phyloP scores from a whole-genome alignment of 1,284 basidiomycete genomes.

The Tilletiopsis washingtonensis region DNA sequence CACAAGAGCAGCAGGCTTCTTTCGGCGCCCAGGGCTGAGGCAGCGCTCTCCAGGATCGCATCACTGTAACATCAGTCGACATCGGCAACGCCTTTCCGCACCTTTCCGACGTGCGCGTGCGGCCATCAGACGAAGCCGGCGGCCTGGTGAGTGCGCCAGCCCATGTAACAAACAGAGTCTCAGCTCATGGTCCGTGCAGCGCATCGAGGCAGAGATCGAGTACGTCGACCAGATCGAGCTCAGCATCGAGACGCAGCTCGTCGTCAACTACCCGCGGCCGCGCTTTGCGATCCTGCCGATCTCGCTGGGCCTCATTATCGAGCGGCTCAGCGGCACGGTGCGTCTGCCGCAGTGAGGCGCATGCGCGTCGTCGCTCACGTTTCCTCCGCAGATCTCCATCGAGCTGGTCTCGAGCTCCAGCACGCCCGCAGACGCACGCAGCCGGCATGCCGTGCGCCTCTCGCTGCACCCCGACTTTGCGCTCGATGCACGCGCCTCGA shows the following conservation, averaged over 20 bases:
- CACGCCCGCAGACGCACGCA: slow-evolving; percentile 8
- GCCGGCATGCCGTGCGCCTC: slow-evolving; percentile 50
- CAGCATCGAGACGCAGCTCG: slow-evolving; percentile 54
- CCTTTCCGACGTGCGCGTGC: slow-evolving; percentile 53
- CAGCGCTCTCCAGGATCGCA: slow-evolving; percentile 49
- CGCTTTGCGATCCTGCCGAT: slow-evolving; percentile 56
- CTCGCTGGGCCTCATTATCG: slow-evolving; percentile 53
- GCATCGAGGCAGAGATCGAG: slow-evolving; percentile 56
- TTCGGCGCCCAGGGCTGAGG: neutral
- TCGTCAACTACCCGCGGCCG: slow-evolving; percentile 55
- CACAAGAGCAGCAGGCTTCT: neutral
- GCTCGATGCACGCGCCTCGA: slow-evolving; percentile 53
- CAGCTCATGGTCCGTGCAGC: slow-evolving; percentile 23
- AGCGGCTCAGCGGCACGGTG: slow-evolving; percentile 54
- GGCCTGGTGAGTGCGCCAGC: slow-evolving; percentile 47
- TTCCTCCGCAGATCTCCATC: slow-evolving; percentile 4
- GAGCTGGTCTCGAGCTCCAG: slow-evolving; percentile 9
- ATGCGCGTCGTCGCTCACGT: neutral
- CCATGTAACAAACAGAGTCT: neutral
- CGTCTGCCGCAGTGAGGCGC: slow-evolving; percentile 10
- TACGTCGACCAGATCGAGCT: slow-evolving; percentile 54
- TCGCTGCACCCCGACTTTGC: slow-evolving; percentile 56
- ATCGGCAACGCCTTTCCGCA: slow-evolving; percentile 53
- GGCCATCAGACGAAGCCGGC: slow-evolving; percentile 54
- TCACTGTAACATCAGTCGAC: slow-evolving; percentile 54